A percentile compares a stretch with the other conserved stretches of the same genome.
phyloP scores from a whole-genome alignment of 192 early-diverging fungal genomes.

The Backusella morwellensis region DNA sequence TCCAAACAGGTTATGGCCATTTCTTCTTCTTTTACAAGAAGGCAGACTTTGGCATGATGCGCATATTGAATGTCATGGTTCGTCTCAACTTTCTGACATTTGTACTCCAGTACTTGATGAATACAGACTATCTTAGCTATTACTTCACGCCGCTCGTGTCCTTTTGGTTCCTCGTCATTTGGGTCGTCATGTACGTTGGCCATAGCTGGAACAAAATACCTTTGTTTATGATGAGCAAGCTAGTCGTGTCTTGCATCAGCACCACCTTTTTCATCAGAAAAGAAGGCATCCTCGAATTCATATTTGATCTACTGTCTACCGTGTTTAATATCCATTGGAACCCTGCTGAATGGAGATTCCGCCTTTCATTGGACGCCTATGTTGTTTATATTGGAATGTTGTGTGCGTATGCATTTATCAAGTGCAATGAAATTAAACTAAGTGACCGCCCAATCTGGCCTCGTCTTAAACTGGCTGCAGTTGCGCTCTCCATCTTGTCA shows the following conservation, averaged over 20 bases:
- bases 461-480: slow-evolving; percentile 32
- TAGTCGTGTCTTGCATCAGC: slow-evolving; percentile 40
- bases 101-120: slow-evolving; percentile 65
- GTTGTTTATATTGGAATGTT: slow-evolving; percentile 72
- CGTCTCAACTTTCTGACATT: slow-evolving; percentile 72
- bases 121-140: slow-evolving; percentile 70
- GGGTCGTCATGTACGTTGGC: slow-evolving; percentile 60
- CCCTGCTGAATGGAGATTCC: slow-evolving; percentile 72
- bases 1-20: slow-evolving; percentile 85
- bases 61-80: slow-evolving; percentile 61
- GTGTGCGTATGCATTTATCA: slow-evolving; percentile 49
- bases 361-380: slow-evolving; percentile 64
- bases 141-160: slow-evolving; percentile 80
- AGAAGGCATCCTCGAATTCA: slow-evolving; percentile 43
- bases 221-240: slow-evolving; percentile 51
- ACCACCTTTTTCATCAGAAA: slow-evolving; percentile 38
- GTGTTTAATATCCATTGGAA: slow-evolving; percentile 59
- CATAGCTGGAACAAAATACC: slow-evolving; percentile 47
- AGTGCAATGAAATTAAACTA: slow-evolving; percentile 39
- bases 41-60: slow-evolving; percentile 59
- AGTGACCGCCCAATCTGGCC: slow-evolving; percentile 41
- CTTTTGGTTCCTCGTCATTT: slow-evolving; percentile 72
- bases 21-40: slow-evolving; percentile 73
- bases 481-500: slow-evolving; percentile 35
- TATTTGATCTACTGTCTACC: slow-evolving; percentile 43